Evolutionary conservation across 192 early-diverging fungal genomes (phyloP).

Genomic region (Spinellus fusiger): DNA sequence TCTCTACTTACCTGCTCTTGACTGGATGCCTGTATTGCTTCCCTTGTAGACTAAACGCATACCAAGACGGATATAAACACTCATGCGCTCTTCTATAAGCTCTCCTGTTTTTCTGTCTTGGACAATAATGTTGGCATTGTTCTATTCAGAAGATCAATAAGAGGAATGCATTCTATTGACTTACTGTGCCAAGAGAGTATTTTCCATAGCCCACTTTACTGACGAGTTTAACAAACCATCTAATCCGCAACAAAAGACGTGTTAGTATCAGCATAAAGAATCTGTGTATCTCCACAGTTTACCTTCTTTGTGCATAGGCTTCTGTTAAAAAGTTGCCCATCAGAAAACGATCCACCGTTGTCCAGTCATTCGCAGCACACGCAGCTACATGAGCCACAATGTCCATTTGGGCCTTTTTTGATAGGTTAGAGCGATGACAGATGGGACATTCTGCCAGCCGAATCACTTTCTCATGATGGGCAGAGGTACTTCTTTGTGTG

Average conservation of each 20-base stretch:
- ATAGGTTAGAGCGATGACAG: slow-evolving; percentile 54
- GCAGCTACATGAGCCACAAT: slow-evolving; percentile 71
- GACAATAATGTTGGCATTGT: slow-evolving; percentile 71
- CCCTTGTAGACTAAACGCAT: slow-evolving; percentile 76
- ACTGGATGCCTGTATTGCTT: slow-evolving; percentile 37
- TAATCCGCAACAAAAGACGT: neutral
- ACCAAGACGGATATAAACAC: slow-evolving; percentile 68
- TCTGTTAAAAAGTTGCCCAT: slow-evolving; percentile 76
- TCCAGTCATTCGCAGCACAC: slow-evolving; percentile 65
- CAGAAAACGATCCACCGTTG: slow-evolving; percentile 61
- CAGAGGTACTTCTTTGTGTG: neutral
- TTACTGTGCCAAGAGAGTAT: slow-evolving; percentile 36
- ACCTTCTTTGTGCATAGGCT: slow-evolving; percentile 66
- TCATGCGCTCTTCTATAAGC: slow-evolving; percentile 72
- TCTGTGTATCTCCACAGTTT: slow-evolving; percentile 36
- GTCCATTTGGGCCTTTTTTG: slow-evolving; percentile 52
- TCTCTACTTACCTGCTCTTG: slow-evolving; percentile 27
- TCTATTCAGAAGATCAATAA: slow-evolving; percentile 19
- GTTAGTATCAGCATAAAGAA: neutral
- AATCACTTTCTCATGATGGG: slow-evolving; percentile 54
- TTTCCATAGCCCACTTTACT: slow-evolving; percentile 37
- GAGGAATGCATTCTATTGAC: neutral
- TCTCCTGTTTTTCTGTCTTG: slow-evolving; percentile 64
- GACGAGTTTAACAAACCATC: slow-evolving; percentile 34
- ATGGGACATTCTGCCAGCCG: slow-evolving; percentile 63